Conservation (phyloP, 1,284 basidiomycete species). For the Irpex lacteus region DNA sequence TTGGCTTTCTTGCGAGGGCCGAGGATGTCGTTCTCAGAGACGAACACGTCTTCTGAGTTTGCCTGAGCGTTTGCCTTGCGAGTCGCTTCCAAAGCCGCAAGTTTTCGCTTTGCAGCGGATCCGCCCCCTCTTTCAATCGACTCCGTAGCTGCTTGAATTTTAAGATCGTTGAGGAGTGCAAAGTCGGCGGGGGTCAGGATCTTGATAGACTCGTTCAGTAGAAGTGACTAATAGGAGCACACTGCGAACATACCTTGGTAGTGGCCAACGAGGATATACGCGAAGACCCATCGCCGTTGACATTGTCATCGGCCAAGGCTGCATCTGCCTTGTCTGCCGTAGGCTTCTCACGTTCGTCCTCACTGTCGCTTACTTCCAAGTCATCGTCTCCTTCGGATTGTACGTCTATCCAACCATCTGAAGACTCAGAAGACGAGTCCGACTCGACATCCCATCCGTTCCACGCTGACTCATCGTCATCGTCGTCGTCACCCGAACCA, state of each 20-base stretch:
- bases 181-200: conserved; percentile 99
- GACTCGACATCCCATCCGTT: conserved; percentile 88
- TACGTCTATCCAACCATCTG: conserved; percentile 87
- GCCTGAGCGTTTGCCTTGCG: conserved; percentile 47
- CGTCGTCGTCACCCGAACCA: conserved; percentile 47
- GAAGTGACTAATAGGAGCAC: background rate
- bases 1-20: conserved; percentile 95
- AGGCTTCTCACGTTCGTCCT: conserved; percentile 60
- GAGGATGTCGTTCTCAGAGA: conserved; percentile 91
- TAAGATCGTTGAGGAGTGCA: conserved; percentile 88
- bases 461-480: conserved; percentile 80
- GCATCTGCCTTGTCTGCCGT: conserved; percentile 26
- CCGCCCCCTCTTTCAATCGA: conserved; percentile 74
- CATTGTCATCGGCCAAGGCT: conserved; percentile 18
- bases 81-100: conserved; percentile 71
- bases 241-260: conserved; percentile 56
- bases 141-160: conserved; percentile 76
- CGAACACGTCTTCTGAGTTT: conserved; percentile 59
- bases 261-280: conserved; percentile 69
- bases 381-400: conserved; percentile 69
- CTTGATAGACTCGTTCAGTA: conserved; percentile 36
- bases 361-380: conserved; percentile 82
- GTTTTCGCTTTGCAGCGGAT: conserved; percentile 83
- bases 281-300: conserved; percentile 22
- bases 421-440: conserved; percentile 43